Evolutionary conservation across 2,329 filamentous ascomycete genomes (phyloP), one percentile per base, ranked within the genome.

Genomic region (Colletotrichum magnum): DNA sequence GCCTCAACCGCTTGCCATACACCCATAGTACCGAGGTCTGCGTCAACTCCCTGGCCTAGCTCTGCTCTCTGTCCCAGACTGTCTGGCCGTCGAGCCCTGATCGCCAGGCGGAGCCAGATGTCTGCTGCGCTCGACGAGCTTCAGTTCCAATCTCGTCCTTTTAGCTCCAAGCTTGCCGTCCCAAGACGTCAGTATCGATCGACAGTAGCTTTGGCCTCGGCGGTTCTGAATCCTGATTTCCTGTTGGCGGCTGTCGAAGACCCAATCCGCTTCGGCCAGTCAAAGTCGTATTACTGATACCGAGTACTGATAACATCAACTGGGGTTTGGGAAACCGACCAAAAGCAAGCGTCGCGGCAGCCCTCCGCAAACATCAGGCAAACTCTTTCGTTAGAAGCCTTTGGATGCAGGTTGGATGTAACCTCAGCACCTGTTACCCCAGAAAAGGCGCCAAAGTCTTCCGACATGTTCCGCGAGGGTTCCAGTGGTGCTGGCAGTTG

Each of bases 351-450:
- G 21, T 48, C 41, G 53, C 18, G 47, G 21, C 26, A 21, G 28
- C 28, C 32, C 45, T 68, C 47, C 26, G 54, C 47, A 54, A 58
- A 59, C 53, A 54, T 64, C 61, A 56, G 52, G 28, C 61, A 64
- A 54, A 65, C 48, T 65, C 41, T 59, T 41, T 65, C 61, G n/a
- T 59, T 53, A 41, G 47, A 68, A 50, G 50, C n/a, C 54, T 10
- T 56, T 69, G 66, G 54, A 53, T 45, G 63, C 56, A 47, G 54
- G 18, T 39, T 60, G 16, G 24, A 65, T 47, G 61, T 58, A 54
- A 64, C 60, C 47, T 57, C 26, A 64, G 26, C 52, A 56, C n/a
- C 28, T 39, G 51, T 43, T 64, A 56, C 60, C 51, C 28, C 52
- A 56, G 52, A 64, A 41, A 56, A 48, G 12, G 13, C 18, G 41